Evolutionary conservation across 441 rosid genomes (phyloP).

Genomic region (Adansonia rubrostipa): DNA sequence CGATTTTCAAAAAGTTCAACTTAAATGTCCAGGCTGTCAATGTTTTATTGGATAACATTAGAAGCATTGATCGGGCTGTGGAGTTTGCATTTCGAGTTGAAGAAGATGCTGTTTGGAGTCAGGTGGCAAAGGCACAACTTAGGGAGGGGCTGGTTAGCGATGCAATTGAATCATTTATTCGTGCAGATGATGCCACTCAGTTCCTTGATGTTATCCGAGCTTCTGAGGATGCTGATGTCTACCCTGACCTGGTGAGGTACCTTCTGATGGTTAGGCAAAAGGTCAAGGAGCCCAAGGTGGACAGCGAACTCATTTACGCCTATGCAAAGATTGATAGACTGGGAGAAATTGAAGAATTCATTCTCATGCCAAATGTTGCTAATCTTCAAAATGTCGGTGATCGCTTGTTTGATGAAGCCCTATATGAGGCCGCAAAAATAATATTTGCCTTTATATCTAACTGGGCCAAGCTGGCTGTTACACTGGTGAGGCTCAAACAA

Average conservation of each 20-base stretch:
- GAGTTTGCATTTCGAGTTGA: slow-evolving; percentile 98
- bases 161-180: slow-evolving; percentile 96
- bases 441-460: slow-evolving; percentile 93
- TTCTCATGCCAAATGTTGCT: slow-evolving; percentile 99
- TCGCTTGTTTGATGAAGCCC: slow-evolving; percentile 83
- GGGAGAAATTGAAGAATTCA: slow-evolving; percentile 95
- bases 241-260: slow-evolving; percentile 94
- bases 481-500: slow-evolving; percentile 92
- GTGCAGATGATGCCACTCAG: slow-evolving; percentile 95
- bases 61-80: slow-evolving; percentile 92
- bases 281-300: slow-evolving; percentile 98
- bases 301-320: slow-evolving; percentile 96
- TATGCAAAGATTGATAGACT: slow-evolving; percentile 98
- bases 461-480: slow-evolving; percentile 98
- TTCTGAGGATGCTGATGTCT: slow-evolving; percentile 82
- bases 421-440: slow-evolving; percentile 97
- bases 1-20: slow-evolving; percentile 95
- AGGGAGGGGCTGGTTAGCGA: slow-evolving; percentile 92
- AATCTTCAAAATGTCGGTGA: slow-evolving; percentile 97
- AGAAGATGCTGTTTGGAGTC: slow-evolving; percentile 98
- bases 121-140: slow-evolving; percentile 96
- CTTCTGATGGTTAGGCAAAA: slow-evolving; percentile 98
- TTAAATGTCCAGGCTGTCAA: slow-evolving; percentile 95
- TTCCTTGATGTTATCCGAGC: slow-evolving; percentile 90
- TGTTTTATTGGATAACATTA: slow-evolving; percentile 82